Base-by-base conservation (phyloP, 192 early-diverging fungal species). In the Coemansia sp. region DNA sequence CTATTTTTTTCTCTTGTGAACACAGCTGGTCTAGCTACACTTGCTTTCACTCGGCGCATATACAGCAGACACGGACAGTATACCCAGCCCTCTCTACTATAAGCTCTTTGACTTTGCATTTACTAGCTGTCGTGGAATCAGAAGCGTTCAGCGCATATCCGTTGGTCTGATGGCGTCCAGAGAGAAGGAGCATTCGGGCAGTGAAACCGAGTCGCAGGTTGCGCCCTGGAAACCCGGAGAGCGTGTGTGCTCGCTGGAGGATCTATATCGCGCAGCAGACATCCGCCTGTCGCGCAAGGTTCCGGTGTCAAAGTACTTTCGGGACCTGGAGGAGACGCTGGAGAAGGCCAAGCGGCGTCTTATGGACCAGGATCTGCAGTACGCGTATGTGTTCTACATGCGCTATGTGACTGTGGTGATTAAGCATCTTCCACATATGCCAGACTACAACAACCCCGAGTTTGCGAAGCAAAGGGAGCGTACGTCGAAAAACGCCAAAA, bases 351-450 rank as follows among this genome's bases (percentile, higher is more conserved):
- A 75, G 49, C 56, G 43, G 26, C 90, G 91, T 71, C 67, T 83
- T n/a, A 47, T 67, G 46, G 90, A 93, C 71, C 76, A 87, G 68
- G 88, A 93, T 64, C 66, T 88, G 9, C 84, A 88, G 57, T 83
- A 82, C 21, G 89, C 90, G 2, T 93, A 93, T 61, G 80, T 90
- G n/a, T 74, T 86, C 40, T 91, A 89, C 65, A 76, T 93, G 82
- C 83, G 86, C 6, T 90, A 87, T 68, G 82, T 81, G 58, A 93
- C 85, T 11, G 70, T 91, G 39, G 84, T 87, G 40, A 47, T 91
- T 32, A 83, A 72, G 43, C 85, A 88, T 36, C 73, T 91, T 36
- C 85, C 78, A 51, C 85, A 85, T 51, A 85, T 88, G 61, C 76
- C 78, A 8, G 80, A 87, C 47, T 88, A 83, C 65, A 77, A 76